Evolutionary conservation across 208 protist species (phyloP).

Genomic region (Leptomonas seymouri): DNA sequence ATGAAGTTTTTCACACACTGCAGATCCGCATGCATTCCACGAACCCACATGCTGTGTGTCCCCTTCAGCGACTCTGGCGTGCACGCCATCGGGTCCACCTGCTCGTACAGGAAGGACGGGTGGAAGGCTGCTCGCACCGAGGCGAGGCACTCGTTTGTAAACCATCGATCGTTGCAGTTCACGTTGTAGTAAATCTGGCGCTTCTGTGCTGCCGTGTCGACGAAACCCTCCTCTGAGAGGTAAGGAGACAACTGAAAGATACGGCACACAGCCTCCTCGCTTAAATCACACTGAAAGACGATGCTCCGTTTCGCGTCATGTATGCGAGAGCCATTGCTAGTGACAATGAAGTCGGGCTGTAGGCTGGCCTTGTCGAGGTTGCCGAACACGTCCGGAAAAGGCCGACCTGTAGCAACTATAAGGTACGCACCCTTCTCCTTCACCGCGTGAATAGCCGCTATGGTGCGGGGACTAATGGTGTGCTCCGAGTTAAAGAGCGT

Average conservation of each 20-base stretch:
- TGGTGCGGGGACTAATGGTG: slow-evolving; percentile 36
- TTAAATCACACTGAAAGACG: slow-evolving; percentile 45
- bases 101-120: slow-evolving; percentile 40
- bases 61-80: slow-evolving; percentile 34
- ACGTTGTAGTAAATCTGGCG: slow-evolving; percentile 48
- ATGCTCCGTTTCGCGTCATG: slow-evolving; percentile 41
- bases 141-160: slow-evolving; percentile 43
- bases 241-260: slow-evolving; percentile 46
- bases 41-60: slow-evolving; percentile 51
- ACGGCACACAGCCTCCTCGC: slow-evolving; percentile 39
- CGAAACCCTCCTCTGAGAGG: slow-evolving; percentile 14
- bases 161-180: slow-evolving; percentile 52
- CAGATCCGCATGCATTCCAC: slow-evolving; percentile 37
- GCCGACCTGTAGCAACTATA: slow-evolving; percentile 69
- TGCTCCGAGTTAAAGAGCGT: slow-evolving; percentile 57
- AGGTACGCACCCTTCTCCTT: slow-evolving; percentile 31
- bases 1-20: slow-evolving; percentile 36
- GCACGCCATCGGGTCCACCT: slow-evolving; percentile 46
- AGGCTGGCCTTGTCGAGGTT: slow-evolving; percentile 46
- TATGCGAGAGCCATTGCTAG: slow-evolving; percentile 75
- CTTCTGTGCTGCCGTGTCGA: slow-evolving; percentile 1
- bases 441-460: slow-evolving; percentile 34
- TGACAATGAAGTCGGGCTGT: slow-evolving; percentile 65
- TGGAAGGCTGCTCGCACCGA: slow-evolving; percentile 43
- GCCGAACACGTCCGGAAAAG: slow-evolving; percentile 65